These are phyloP conservation scores for Penicillium ucsense DNA, from an alignment of 495 filamentous ascomycete species.

Conservation along the genomic window DNA sequence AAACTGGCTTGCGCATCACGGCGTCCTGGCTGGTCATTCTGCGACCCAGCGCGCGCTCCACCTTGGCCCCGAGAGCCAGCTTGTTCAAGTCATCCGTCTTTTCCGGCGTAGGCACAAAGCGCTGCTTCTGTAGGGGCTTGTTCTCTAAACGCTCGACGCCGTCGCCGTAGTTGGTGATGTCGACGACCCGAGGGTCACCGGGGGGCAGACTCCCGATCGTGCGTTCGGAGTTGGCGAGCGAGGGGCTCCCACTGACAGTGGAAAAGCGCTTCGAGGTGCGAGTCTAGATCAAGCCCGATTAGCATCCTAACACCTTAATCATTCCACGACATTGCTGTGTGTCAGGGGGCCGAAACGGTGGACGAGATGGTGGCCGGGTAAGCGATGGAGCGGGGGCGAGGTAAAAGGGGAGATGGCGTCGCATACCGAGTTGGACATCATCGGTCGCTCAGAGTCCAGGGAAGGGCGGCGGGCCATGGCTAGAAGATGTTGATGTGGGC, in stretches of 20 bases:
- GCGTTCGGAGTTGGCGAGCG: slow-evolving; percentile 52
- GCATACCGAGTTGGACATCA: slow-evolving; percentile 61
- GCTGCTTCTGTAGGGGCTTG: slow-evolving; percentile 73
- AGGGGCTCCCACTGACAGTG: slow-evolving; percentile 68
- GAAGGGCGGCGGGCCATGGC: slow-evolving; percentile 53
- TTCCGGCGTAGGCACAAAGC: slow-evolving; percentile 70
- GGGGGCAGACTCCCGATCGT: slow-evolving; percentile 53
- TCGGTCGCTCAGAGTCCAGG: slow-evolving; percentile 63
- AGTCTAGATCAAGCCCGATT: slow-evolving; percentile 23
- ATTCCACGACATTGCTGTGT: too few species aligned
- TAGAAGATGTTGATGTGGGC: neutral
- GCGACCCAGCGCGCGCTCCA: slow-evolving; percentile 82
- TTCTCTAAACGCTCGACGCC: slow-evolving; percentile 86
- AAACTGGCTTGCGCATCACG: slow-evolving; percentile 56
- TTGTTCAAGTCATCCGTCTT: slow-evolving; percentile 83
- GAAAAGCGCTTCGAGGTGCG: slow-evolving; percentile 71
- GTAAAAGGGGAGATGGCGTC: slow-evolving; percentile 2
- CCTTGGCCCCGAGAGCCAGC: slow-evolving; percentile 83
- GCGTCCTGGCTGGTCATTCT: slow-evolving; percentile 91
- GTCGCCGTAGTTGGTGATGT: slow-evolving; percentile 73
- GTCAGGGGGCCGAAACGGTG: neutral
- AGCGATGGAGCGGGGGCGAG: neutral
- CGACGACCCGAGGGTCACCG: slow-evolving; percentile 48
- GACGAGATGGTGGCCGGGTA: neutral
- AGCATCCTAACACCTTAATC: neutral